A percentile compares a stretch with the other conserved stretches of the same genome.
phyloP scores from a whole-genome alignment of 805 yeast species.

The Metschnikowia baotianmanensis region DNA sequence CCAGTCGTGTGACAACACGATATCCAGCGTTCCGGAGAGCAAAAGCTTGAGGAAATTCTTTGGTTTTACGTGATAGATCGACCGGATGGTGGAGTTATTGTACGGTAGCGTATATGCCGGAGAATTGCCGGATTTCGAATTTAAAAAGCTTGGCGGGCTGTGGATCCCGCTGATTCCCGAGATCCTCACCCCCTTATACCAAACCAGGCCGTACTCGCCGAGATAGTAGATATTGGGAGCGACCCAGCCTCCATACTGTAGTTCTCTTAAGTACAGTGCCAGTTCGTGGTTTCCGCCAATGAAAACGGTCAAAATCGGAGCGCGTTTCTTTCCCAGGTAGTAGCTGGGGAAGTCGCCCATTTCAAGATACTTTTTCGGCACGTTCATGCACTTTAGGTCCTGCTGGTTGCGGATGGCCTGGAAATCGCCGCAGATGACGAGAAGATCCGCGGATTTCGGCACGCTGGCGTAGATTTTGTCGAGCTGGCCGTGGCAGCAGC shows the following conservation, averaged over 20 bases:
- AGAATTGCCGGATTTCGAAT: constrained; percentile 6
- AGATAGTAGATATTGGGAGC: constrained; percentile 83
- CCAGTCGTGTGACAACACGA: constrained; percentile 90
- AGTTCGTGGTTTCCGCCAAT: constrained; percentile 97
- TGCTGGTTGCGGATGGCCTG: constrained; percentile 66
- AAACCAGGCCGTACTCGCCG: constrained; percentile 73
- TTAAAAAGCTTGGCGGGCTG: constrained; percentile 38
- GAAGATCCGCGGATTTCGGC: constrained; percentile 27
- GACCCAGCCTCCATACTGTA: constrained; percentile 89
- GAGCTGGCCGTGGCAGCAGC: constrained; percentile 87
- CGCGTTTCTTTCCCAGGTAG: constrained; percentile 54
- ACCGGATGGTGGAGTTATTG: constrained; percentile 43
- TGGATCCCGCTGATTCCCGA: constrained; percentile 86
- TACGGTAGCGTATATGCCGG: constrained; percentile 44
- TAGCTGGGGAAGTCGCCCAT: constrained; percentile 82
- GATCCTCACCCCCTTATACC: constrained; percentile 73
- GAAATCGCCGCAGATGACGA: constrained; percentile 88
- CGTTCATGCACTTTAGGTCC: constrained; percentile 70
- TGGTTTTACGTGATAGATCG: constrained; percentile 73
- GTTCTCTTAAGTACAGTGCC: constrained; percentile 68
- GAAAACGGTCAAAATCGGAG: constrained; percentile 77
- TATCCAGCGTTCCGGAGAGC: constrained; percentile 43
- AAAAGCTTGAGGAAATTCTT: constrained; percentile 58
- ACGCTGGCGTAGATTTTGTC: constrained; percentile 48
- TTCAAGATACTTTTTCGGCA: constrained; percentile 71